phyloP scores from a whole-genome alignment of 2,329 filamentous ascomycete species.

The Colletotrichum echinochloae region DNA sequence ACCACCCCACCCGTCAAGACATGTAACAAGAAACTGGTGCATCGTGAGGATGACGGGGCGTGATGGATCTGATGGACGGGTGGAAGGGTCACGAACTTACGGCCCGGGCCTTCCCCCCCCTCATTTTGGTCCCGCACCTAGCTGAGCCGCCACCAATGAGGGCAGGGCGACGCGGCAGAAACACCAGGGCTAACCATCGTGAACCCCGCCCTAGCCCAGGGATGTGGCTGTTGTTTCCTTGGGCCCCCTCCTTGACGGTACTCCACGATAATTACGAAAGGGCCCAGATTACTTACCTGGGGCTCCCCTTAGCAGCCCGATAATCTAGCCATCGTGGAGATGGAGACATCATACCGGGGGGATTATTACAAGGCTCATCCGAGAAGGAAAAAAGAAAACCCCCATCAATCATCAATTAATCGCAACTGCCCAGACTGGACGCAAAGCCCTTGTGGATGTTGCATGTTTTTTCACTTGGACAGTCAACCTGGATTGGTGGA shows the following conservation, averaged over 20 bases:
- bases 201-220: background rate
- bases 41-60: background rate
- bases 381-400: background rate
- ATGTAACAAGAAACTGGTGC: background rate
- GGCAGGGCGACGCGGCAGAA: background rate
- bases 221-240: background rate
- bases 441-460: background rate
- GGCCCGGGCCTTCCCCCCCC: conserved; percentile 1
- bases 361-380: background rate
- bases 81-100: background rate
- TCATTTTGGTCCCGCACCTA: background rate
- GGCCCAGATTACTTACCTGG: background rate
- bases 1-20: background rate
- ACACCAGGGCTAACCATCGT: conserved; percentile 11
- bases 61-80: background rate
- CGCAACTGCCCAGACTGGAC: background rate
- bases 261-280: background rate
- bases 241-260: too few relatives aligned
- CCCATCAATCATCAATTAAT: too few relatives aligned
- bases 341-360: background rate
- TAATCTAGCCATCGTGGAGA: background rate
- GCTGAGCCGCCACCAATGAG: background rate
- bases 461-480: background rate
- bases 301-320: background rate
- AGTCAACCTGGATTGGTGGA: background rate